phyloP scores from a whole-genome alignment of 306 rosid species.

The Oemleria cerasiformis region DNA sequence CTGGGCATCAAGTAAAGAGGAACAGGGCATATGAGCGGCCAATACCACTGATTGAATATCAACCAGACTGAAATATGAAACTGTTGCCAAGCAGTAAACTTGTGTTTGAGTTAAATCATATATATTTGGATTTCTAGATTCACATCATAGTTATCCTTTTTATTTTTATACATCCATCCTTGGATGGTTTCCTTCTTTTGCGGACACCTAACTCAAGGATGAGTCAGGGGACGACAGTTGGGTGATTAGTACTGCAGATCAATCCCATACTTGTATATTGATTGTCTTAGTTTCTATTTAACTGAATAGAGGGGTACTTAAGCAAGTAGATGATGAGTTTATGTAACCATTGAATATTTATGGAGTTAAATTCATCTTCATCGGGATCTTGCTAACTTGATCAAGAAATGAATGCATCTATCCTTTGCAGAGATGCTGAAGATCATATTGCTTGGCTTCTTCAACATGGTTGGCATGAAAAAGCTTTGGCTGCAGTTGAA shows the following conservation, averaged over 20 bases:
- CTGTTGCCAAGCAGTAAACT: not conserved
- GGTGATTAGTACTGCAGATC: not conserved
- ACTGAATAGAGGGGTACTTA: not conserved
- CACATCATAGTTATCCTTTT: not conserved
- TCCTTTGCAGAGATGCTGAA: slow-evolving; percentile 79
- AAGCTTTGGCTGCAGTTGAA: slow-evolving; percentile 95
- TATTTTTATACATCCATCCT: not conserved
- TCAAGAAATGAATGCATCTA: slow-evolving; percentile 24
- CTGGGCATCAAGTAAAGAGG: too few relatives aligned
- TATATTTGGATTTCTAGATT: not conserved
- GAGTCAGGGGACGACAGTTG: slow-evolving; percentile 6
- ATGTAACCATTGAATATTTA: not conserved
- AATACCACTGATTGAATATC: too few relatives aligned
- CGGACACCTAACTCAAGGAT: not conserved
- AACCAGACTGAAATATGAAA: too few relatives aligned
- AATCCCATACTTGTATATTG: not conserved
- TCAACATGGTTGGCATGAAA: slow-evolving; percentile 95
- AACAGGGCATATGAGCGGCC: too few relatives aligned
- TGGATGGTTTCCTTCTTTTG: not conserved
- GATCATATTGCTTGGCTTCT: slow-evolving; percentile 99
- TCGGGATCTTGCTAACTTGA: not conserved
- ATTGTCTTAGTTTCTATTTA: not conserved
- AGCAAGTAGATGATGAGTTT: not conserved
- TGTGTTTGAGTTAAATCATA: not conserved
- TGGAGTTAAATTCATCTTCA: not conserved